Percentiles rank a stretch among this genome's conserved stretches.
Evolutionary conservation across 257 asterid genomes (phyloP).

Genomic region (Apocynum venetum): DNA sequence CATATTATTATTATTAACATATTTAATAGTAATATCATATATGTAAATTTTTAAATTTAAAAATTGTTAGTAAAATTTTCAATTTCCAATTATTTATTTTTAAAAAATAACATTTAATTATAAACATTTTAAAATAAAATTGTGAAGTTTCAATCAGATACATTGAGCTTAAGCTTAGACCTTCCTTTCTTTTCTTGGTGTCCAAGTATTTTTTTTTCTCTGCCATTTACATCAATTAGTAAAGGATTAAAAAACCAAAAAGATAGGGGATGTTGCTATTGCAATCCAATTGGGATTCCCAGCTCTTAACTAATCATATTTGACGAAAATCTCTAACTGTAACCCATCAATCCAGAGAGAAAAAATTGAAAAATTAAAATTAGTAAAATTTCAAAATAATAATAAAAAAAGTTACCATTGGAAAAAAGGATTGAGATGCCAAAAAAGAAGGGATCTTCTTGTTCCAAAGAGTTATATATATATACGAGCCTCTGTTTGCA

Average conservation of each 20-base stretch:
- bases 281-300: constrained; percentile 8
- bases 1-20: too few relatives aligned
- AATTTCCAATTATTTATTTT: too few relatives aligned
- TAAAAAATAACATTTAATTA: too few relatives aligned
- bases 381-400: not conserved
- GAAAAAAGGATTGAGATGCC: not conserved
- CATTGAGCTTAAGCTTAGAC: too few relatives aligned
- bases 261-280: constrained; percentile 8
- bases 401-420: not conserved
- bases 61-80: too few relatives aligned
- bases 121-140: too few relatives aligned
- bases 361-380: not conserved
- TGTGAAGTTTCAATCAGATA: too few relatives aligned
- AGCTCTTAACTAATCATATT: not conserved
- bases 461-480: too few relatives aligned
- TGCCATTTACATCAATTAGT: too few relatives aligned
- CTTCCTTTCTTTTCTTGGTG: not conserved
- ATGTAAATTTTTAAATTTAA: too few relatives aligned
- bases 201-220: not conserved
- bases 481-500: not conserved
- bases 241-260: not conserved
- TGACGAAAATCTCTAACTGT: not conserved
- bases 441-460: constrained; percentile 4
- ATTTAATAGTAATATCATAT: too few relatives aligned
- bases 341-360: not conserved